Evolutionary conservation across 2,329 filamentous ascomycete species (phyloP).

Genomic region (Diaporthe longicolla): DNA sequence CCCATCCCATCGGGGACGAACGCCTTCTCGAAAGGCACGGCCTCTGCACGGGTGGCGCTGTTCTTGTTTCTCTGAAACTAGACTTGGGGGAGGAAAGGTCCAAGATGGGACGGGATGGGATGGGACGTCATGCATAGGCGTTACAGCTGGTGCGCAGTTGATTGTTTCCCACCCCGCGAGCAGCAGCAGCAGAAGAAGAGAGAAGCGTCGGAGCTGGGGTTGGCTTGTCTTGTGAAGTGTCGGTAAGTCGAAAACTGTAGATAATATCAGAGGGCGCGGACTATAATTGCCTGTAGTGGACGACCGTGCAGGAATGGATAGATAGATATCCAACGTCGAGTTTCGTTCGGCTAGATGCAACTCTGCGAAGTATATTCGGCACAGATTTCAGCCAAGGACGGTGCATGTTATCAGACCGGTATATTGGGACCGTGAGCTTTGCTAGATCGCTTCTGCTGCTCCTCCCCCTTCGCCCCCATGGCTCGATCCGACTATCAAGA

Average conservation of each 20-base stretch:
- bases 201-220: not conserved
- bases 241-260: not conserved
- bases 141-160: too few relatives aligned
- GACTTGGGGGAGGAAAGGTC: too few relatives aligned
- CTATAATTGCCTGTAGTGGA: not conserved
- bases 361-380: not conserved
- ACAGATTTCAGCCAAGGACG: slow-evolving; percentile 16
- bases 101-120: not conserved
- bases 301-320: not conserved
- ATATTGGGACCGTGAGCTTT: not conserved
- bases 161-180: not conserved
- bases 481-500: not conserved
- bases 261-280: not conserved
- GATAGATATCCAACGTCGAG: not conserved
- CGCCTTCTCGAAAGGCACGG: not conserved
- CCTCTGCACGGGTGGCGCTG: slow-evolving; percentile 13
- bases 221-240: not conserved
- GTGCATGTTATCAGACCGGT: slow-evolving; percentile 14
- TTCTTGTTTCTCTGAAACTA: slow-evolving; percentile 19
- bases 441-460: not conserved
- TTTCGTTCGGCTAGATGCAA: slow-evolving; percentile 3
- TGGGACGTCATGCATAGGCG: not conserved
- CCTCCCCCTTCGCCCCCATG: not conserved
- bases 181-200: not conserved
- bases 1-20: not conserved